Conservation (phyloP, 2,329 filamentous ascomycete species). For the Ceratocystiopsis minuta region DNA sequence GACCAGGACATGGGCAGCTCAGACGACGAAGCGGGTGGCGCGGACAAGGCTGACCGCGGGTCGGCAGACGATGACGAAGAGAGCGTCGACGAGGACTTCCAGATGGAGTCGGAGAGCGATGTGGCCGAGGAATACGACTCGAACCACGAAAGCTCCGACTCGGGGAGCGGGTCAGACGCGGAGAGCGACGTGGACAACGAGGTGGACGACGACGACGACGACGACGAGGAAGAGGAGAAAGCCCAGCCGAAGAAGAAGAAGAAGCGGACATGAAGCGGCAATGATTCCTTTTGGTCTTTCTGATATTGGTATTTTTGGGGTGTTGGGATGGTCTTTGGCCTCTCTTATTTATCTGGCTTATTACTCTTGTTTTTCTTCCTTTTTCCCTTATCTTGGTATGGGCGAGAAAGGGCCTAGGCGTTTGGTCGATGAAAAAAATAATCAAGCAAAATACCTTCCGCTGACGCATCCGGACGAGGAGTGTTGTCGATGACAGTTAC, state of each 20-base stretch:
- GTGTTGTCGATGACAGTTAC: no score
- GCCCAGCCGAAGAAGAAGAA: constrained; percentile 25
- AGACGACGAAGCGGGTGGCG: constrained; percentile 61
- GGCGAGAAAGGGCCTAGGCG: background rate
- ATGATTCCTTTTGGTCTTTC: background rate
- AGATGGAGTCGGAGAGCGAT: constrained; percentile 79
- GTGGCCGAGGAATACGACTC: constrained; percentile 94
- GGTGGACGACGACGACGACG: constrained; percentile 30
- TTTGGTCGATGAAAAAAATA: background rate
- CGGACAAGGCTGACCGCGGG: constrained; percentile 55
- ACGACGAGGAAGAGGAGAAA: constrained; percentile 22
- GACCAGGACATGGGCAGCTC: constrained; percentile 70
- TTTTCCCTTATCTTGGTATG: background rate
- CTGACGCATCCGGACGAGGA: no score
- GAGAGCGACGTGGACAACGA: constrained; percentile 41
- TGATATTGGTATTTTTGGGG: background rate
- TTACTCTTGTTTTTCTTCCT: background rate
- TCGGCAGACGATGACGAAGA: constrained; percentile 94
- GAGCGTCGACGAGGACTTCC: constrained; percentile 90
- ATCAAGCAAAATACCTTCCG: no score
- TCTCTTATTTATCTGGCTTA: background rate
- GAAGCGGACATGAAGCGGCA: constrained; percentile 17
- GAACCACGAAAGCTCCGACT: constrained; percentile 70
- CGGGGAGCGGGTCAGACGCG: constrained; percentile 45
- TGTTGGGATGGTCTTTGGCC: background rate